Evolutionary conservation across 495 filamentous ascomycete genomes (phyloP).

Genomic region (Hamigera avellanea): DNA sequence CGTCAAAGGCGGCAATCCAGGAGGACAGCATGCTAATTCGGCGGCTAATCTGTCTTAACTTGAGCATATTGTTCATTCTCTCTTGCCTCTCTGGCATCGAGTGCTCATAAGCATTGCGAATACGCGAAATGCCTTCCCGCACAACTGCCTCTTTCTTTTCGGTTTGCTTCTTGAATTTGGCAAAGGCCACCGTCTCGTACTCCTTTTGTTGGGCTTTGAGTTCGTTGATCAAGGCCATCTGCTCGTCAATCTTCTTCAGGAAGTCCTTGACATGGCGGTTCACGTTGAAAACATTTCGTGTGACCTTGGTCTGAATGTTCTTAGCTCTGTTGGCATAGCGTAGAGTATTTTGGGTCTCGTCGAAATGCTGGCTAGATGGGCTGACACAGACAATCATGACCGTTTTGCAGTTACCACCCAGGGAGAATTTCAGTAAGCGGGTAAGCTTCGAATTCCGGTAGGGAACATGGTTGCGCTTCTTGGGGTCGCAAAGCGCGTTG

Average conservation of each 20-base stretch:
- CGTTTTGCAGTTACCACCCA: constrained; percentile 96
- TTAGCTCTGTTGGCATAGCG: constrained; percentile 97
- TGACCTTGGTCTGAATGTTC: constrained; percentile 99
- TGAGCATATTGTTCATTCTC: constrained; percentile 68
- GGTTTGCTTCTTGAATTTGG: constrained; percentile 78
- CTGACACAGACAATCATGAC: constrained; percentile 99
- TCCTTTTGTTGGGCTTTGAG: constrained; percentile 87
- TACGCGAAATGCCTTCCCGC: constrained; percentile 69
- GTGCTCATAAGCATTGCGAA: constrained; percentile 77
- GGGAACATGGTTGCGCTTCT: constrained; percentile 87
- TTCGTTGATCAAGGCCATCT: constrained; percentile 86
- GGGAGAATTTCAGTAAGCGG: constrained; percentile 87
- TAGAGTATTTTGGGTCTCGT: constrained; percentile 96
- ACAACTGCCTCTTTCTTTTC: constrained; percentile 71
- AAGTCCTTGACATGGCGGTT: constrained; percentile 99
- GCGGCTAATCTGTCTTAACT: constrained; percentile 69
- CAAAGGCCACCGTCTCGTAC: constrained; percentile 72
- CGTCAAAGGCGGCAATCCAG: constrained; percentile 90
- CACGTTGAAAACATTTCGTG: constrained; percentile 96
- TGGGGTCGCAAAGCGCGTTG: constrained; percentile 92
- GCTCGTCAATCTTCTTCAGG: constrained; percentile 94
- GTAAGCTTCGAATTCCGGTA: constrained; percentile 98
- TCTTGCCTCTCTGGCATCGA: constrained; percentile 69
- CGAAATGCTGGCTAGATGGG: constrained; percentile 92
- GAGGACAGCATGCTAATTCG: constrained; percentile 72